phyloP scores from a whole-genome alignment of 2,329 filamentous ascomycete genomes.

The Herpotrichia juniperi region DNA sequence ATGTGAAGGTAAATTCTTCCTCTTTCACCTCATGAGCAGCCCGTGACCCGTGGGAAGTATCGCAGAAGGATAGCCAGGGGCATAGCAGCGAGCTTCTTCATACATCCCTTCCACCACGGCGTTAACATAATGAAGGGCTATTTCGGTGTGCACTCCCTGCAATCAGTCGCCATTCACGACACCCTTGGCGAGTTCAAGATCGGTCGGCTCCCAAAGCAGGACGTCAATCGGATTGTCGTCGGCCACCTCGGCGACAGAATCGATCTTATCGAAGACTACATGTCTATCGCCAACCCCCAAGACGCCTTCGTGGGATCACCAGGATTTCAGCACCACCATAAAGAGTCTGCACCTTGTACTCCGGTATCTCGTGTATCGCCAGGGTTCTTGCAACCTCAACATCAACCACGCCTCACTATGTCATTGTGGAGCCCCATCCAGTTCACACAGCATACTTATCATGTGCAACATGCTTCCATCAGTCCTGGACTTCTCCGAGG shows the following conservation, averaged over 20 bases:
- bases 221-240: constrained; percentile 23
- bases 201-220: constrained; percentile 26
- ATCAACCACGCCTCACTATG: constrained; percentile 28
- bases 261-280: constrained; percentile 29
- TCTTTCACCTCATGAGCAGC: not conserved
- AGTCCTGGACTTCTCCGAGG: constrained; percentile 7
- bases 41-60: too few species aligned
- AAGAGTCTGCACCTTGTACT: not conserved
- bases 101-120: not conserved
- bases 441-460: not conserved
- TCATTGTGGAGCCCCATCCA: constrained; percentile 20
- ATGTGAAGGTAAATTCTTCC: constrained; percentile 21
- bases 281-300: constrained; percentile 27
- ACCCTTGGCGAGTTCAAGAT: constrained; percentile 23
- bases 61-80: too few species aligned
- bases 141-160: constrained; percentile 29
- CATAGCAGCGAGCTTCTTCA: too few species aligned
- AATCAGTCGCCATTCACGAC: constrained; percentile 21
- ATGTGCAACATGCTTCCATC: constrained; percentile 1
- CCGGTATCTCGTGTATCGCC: constrained; percentile 13
- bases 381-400: constrained; percentile 29
- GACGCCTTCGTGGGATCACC: not conserved
- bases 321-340: not conserved
- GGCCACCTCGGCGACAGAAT: constrained; percentile 20
- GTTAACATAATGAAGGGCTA: constrained; percentile 16